These are phyloP conservation scores for Epipyxis sp. DNA, from an alignment of 108 stramenopile genomes.

Conservation along the genomic window DNA sequence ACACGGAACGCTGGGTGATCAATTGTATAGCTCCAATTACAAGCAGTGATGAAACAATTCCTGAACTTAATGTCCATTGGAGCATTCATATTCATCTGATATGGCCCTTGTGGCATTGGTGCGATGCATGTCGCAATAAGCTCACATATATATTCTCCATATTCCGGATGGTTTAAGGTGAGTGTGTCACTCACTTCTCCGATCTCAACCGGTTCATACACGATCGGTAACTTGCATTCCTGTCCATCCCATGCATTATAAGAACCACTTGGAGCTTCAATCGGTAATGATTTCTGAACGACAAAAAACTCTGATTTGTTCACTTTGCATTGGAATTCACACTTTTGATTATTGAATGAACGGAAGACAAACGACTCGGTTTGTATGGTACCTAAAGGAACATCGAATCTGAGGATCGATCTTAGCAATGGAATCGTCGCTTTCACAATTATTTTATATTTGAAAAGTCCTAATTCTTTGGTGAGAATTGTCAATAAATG, in stretches of 20 bases:
- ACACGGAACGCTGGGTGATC: constrained; percentile 50
- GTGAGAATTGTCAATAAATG: constrained; percentile 46
- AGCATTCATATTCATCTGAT: constrained; percentile 33
- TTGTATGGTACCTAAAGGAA: constrained; percentile 52
- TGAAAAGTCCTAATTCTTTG: constrained; percentile 56
- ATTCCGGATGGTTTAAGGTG: constrained; percentile 32
- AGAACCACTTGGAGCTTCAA: not conserved
- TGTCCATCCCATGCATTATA: constrained; percentile 54
- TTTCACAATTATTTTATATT: constrained; percentile 47
- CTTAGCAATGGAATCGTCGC: constrained; percentile 47
- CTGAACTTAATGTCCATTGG: constrained; percentile 48
- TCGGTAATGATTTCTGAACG: constrained; percentile 9
- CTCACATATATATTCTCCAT: constrained; percentile 51
- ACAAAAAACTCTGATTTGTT: constrained; percentile 41
- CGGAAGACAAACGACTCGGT: constrained; percentile 48
- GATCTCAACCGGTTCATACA: constrained; percentile 57
- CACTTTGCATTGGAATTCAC: constrained; percentile 43
- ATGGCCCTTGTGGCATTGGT: constrained; percentile 57
- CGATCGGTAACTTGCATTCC: constrained; percentile 44
- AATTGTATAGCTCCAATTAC: constrained; percentile 47
- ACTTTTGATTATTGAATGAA: constrained; percentile 38
- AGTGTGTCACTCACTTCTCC: constrained; percentile 53
- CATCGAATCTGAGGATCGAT: constrained; percentile 47
- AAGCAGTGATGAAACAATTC: constrained; percentile 51
- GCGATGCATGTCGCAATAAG: constrained; percentile 52